Evolutionary conservation across 106 monocot species (phyloP), one percentile per base, ranked within the genome.

Genomic region (Dendrobium catenatum): DNA sequence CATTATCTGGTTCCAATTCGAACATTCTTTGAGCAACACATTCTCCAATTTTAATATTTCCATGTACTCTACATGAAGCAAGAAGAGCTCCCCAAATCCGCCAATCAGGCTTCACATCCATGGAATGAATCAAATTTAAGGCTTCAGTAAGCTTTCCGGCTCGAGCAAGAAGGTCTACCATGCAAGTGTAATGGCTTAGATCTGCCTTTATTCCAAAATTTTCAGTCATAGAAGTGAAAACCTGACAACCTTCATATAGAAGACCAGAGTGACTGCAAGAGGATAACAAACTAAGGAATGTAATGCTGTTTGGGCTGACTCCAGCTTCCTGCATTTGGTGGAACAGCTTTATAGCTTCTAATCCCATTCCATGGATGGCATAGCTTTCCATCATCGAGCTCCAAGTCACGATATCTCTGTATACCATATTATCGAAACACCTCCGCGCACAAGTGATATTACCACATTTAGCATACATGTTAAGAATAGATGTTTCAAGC

Each of bases 151-250:
- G 81, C 55, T 85, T 85, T 19, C 89, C 89, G 9, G 72, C 78
- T 47, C 91, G 81, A 54, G 83, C 85, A 66, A 91, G 83, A 80
- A 89, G 75, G 75, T 91, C 91, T n/a, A 91, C 88, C 85, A 91
- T 87, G 81, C 91, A 89, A 22, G 88, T 87, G 68, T 87, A 87
- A 73, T 91, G 91, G 29, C 75, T 79, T 41, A 91, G 15, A 77
- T 81, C 76, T 37, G 89, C 89, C 27, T 58, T 78, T 18, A 91
- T 81, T 0, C 79, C 77, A 68, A 72, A 83, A 19, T 42, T 85
- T 79, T 5, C 76, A 41, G 33, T 79, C 89, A 91, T 89, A 31
- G 77, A 78, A 83, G 72, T 68, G 80, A 92, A 87, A 20, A 83
- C 22, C 51, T 86, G 29, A 66, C 79, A 80, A 18, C 80, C 89